Base-by-base conservation (phyloP, 148 eudicot species). In the Rheum nobile region DNA sequence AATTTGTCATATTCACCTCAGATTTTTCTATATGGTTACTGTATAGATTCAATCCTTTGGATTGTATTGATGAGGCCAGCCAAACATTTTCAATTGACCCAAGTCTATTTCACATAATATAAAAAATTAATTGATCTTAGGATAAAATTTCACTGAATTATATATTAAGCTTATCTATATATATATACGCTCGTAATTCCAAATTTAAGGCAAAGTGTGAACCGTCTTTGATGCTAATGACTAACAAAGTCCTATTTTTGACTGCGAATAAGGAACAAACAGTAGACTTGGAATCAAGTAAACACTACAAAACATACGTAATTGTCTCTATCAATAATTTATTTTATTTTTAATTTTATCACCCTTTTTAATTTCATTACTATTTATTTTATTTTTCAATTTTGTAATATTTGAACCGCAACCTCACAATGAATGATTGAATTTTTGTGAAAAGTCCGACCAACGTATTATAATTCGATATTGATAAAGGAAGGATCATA, bases 241-340 rank as follows among this genome's bases (percentile, higher is more conserved):
- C 39, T 65, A 6, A 32, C 0, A 24, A 3, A 63, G n/a, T 63
- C 8, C 39, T 17, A 17, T 54, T 8, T 46, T 54, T 54, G 63
- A 54, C 28, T 61, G 67, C 19, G 29, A 12, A 61, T 14, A 8
- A 61, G 67, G 37, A 61, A 61, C 4, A 29, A 61, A 29, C 11
- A 28, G 67, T 61, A 26, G 22, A 65, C 70, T 65, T 65, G 70
- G 31, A 31, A n/a, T n/a, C n/a, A n/a, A 65, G 70, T 65, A 65
- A 65, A 65, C 70, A 65, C 70, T 65, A 65, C 21, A 65, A 65
- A 65, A 65, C 70, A 65, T 39, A 57, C 7, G 16, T 3, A 26
- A 50, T 24, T 12, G 22, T 65, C 70, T 31, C 21, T 65, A 0
- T 65, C 70, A 65, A 17, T 8, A 12, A 32, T 32, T 61, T 61